Base-by-base conservation (phyloP, 2,329 filamentous ascomycete species). In the Monosporascus sp. region DNA sequence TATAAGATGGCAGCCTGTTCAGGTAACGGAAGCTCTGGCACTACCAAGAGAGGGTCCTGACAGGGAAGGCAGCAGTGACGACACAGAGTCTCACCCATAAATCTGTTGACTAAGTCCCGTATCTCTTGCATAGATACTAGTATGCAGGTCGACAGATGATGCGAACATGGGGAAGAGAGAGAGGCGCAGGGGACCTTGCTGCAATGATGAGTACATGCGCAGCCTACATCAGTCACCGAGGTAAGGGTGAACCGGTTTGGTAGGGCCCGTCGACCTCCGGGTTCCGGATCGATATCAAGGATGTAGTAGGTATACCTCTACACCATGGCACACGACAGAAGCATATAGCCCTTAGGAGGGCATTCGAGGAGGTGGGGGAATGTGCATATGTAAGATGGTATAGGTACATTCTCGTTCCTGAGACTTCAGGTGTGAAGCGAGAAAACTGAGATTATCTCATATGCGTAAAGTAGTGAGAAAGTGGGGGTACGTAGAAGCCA, bases 1-100 rank as follows among this genome's bases (percentile, higher is more conserved):
- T 82, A 81, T 82, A 82, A 68, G 57, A 63, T 67, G 68, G 70
- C 61, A 73, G 70, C 70, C 72, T 74, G 67, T 48, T 52, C 47
- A 59, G 54, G 56, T 58, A 56, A 53, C 59, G 59, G 52, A n/a
- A 26, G 5, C 43, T 46, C 22, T 46, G 38, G 52, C 56, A 53
- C 52, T 53, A 52, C 48, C 43, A 48, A 47, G 43, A 53, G 45
- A 55, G 57, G 47, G 51, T 52, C 56, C 56, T 53, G 56, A 55
- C 55, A 59, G 56, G 56, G 56, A 57, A 64, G 61, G 65, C 63
- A 64, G 52, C 61, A 67, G 59, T 63, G 57, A 64, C 62, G 56
- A 61, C 53, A 61, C 14, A 31, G 56, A 62, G 61, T 56, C 61
- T 65, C 58, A 62, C 64, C 59, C 61, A 65, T 62, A 57, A 58